Percentiles rank a stretch among this genome's conserved stretches.
These are phyloP conservation scores for Ogataea pini DNA, from an alignment of 805 yeast genomes.

Conservation along the genomic window DNA sequence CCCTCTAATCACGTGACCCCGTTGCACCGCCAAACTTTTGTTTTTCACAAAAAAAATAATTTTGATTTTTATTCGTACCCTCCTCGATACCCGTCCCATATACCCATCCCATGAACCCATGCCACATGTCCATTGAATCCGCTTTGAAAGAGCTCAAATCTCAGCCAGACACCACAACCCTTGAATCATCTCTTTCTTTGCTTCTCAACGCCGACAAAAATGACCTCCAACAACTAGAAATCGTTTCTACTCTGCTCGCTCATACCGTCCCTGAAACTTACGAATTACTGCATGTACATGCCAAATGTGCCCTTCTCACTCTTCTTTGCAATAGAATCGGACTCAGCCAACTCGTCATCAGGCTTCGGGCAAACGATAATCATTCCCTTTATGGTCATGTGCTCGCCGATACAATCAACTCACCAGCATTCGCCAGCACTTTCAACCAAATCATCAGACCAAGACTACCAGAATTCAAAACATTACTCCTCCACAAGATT, in stretches of 20 bases:
- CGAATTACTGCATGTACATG: conserved; percentile 11
- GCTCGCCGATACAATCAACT: conserved; percentile 14
- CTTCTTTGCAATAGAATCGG: conserved; percentile 28
- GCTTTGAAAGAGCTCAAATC: not conserved
- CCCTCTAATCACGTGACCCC: too few relatives aligned
- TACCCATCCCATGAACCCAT: too few relatives aligned
- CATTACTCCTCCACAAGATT: conserved; percentile 18
- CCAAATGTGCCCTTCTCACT: conserved; percentile 2
- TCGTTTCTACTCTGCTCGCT: conserved; percentile 18
- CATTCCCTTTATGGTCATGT: conserved; percentile 3
- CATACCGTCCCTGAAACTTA: conserved; percentile 25
- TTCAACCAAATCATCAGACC: not conserved
- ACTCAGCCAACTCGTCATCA: conserved; percentile 23
- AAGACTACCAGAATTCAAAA: conserved; percentile 14
- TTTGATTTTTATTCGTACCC: too few relatives aligned
- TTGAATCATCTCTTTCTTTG: not conserved
- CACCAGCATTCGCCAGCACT: conserved; percentile 3
- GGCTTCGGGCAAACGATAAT: conserved; percentile 7
- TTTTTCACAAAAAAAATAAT: not conserved
- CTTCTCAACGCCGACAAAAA: not conserved
- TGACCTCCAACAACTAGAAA: conserved; percentile 15
- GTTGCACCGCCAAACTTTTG: too few relatives aligned
- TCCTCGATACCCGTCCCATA: too few relatives aligned
- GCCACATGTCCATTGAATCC: too few relatives aligned
- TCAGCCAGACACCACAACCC: not conserved